These are phyloP conservation scores for Beauveria scarabaeidicola DNA, from an alignment of 2,329 filamentous ascomycete species.

Conservation along the genomic window DNA sequence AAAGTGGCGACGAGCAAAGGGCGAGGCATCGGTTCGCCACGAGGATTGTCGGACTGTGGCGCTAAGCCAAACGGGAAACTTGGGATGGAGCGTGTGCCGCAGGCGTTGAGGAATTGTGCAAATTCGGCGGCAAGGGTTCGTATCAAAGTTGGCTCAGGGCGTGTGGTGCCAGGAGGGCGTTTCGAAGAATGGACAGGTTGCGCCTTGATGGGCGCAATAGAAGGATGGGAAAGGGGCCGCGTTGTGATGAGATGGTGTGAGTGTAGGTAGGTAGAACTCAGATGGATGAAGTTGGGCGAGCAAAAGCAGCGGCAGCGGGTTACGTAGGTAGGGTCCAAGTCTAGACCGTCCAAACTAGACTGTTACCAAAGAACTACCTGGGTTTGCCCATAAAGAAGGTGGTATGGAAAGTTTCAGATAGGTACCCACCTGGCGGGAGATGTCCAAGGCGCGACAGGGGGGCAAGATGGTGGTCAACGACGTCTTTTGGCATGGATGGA, in stretches of 20 bases:
- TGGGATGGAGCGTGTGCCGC: neutral
- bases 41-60: neutral
- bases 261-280: neutral
- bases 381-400: no score
- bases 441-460: slow-evolving; percentile 1
- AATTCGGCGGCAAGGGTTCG: neutral
- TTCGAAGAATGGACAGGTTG: neutral
- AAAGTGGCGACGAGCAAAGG: neutral
- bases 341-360: neutral
- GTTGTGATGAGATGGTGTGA: neutral
- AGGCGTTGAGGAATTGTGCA: neutral
- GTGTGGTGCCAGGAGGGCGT: neutral
- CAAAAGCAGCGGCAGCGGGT: neutral
- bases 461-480: neutral
- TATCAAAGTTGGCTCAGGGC: neutral
- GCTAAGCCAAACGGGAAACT: neutral
- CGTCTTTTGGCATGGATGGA: neutral
- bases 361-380: neutral
- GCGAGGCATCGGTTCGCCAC: slow-evolving; percentile 3
- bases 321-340: slow-evolving; percentile 3
- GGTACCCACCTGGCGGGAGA: neutral
- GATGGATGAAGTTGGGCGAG: slow-evolving; percentile 1
- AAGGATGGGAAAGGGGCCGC: neutral
- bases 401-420: neutral
- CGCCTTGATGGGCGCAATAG: neutral